Evolutionary conservation across 208 protist species (phyloP), one percentile per base, ranked within the genome.

Genomic region (Acanthamoeba triangularis): DNA sequence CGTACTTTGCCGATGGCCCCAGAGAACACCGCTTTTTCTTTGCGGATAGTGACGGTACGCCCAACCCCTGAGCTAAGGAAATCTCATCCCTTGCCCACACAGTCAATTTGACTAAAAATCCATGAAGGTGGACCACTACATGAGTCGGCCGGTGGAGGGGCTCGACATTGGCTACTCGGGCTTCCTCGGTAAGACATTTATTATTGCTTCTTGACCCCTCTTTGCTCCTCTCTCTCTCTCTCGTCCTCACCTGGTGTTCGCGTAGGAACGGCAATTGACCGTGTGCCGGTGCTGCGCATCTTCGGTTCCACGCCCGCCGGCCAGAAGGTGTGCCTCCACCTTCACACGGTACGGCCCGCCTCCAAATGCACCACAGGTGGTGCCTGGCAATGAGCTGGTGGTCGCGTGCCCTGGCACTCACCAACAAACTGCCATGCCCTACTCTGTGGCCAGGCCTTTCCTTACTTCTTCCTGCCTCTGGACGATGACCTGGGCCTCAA

Each of bases 401-500:
- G n/a, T 18, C 56, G 78, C n/a, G 2, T 23, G 41, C n/a, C n/a
- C 5, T 44, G 41, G 41, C 41, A 44, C 41, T 44, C 41, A 44
- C 41, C 41, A 44, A 44, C 41, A 44, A 1, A 44, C 41, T 44
- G 5, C 41, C 41, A 44, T 5, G 41, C 41, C 41, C 44, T 56
- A 59, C 33, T 0, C 47, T 59, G 69, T 16, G 61, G 8, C 20
- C 7, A 96, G 94, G 95, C 94, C 25, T 97, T 97, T 63, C 97
- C 97, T 3, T 98, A 98, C 67, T 97, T 98, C 78, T 98, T 97
- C 56, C 47, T 98, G 25, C 88, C 96, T 30, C 92, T 96, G 28
- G 59, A 84, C 63, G 94, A 91, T 11, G 35, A 76, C 37, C 23
- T 94, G 59, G 56, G 82, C 14, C 56, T 95, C 35, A 63, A 87